phyloP scores from a whole-genome alignment of 2,329 filamentous ascomycete genomes.

The Neopestalotiopsis sp. region DNA sequence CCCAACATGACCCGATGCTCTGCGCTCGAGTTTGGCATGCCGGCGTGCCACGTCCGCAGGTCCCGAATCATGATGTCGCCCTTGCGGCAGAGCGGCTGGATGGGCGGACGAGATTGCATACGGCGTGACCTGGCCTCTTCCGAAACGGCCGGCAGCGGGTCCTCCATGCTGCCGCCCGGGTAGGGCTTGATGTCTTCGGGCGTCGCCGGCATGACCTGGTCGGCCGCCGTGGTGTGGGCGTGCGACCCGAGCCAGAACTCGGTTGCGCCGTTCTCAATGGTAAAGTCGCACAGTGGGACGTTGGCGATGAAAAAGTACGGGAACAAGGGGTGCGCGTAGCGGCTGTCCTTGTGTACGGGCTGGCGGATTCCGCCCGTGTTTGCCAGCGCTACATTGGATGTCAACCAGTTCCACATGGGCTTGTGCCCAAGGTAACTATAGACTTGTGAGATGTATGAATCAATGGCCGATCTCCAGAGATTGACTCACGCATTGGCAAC shows the following conservation, averaged over 20 bases:
- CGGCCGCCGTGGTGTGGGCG: constrained; percentile 34
- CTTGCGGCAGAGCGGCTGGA: constrained; percentile 29
- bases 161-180: constrained; percentile 8
- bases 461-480: not conserved
- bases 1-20: constrained; percentile 35
- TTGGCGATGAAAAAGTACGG: constrained; percentile 47
- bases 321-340: constrained; percentile 40
- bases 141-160: constrained; percentile 23
- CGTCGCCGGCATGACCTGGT: constrained; percentile 37
- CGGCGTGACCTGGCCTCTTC: constrained; percentile 28
- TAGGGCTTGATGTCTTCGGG: constrained; percentile 12
- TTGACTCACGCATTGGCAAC: constrained; percentile 41
- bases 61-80: constrained; percentile 39
- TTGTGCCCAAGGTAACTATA: constrained; percentile 46
- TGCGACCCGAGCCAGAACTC: constrained; percentile 49
- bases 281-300: constrained; percentile 43
- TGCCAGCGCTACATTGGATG: constrained; percentile 45
- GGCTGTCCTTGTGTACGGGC: constrained; percentile 44
- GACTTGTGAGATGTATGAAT: not conserved
- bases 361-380: constrained; percentile 42
- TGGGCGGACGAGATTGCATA: constrained; percentile 31
- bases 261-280: constrained; percentile 39
- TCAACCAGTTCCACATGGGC: constrained; percentile 47
- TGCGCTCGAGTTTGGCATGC: constrained; percentile 37
- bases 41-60: constrained; percentile 37